Evolutionary conservation across 305 asterid genomes (phyloP), one percentile per base, ranked within the genome.

Genomic region (Fraxinus dipetala): DNA sequence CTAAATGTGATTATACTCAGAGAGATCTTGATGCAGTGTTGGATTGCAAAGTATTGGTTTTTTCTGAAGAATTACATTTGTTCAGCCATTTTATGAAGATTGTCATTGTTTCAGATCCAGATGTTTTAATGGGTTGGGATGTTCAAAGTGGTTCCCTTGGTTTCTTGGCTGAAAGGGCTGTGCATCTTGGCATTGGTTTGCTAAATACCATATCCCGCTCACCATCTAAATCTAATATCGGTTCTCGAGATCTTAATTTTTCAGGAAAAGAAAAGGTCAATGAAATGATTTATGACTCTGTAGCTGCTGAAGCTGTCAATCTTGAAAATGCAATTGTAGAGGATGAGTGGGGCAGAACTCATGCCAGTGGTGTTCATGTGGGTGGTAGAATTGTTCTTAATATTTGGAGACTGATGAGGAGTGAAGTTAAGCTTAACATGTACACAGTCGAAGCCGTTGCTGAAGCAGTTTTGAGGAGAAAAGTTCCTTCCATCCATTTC

Each of bases 271-370:
- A 83, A 80, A 84, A 45, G 67, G 85, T 77, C 72, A 84, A 85
- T 74, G 91, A 88, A 85, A 72, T 84, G 83, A 77, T 83, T 82
- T 83, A 91, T 70, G 91, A 90, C 84, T 78, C 90, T 1, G 87
- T 79, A 73, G 72, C 76, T 30, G 76, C 88, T 82, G 92, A 92
- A 79, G 83, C 89, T 86, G 87, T 80, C 85, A 83, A 77, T 72
- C 85, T 85, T 59, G 90, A 90, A 78, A 90, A 88, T 87, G 83
- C 93, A 34, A 82, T 96, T 61, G 91, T 96, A 59, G 98, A 95
- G 88, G 99, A 96, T 79, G 98, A 96, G 84, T 96, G 99, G 98
- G 99, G 99, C 80, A 86, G 99, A 89, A 94, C 98, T 67, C 98
- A 96, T 85, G 97, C 97, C 86, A 94, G 98, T 84, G 99, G 99